Conservation (phyloP, 768 basidiomycete genomes). For the Lactarius sanguifluus region DNA sequence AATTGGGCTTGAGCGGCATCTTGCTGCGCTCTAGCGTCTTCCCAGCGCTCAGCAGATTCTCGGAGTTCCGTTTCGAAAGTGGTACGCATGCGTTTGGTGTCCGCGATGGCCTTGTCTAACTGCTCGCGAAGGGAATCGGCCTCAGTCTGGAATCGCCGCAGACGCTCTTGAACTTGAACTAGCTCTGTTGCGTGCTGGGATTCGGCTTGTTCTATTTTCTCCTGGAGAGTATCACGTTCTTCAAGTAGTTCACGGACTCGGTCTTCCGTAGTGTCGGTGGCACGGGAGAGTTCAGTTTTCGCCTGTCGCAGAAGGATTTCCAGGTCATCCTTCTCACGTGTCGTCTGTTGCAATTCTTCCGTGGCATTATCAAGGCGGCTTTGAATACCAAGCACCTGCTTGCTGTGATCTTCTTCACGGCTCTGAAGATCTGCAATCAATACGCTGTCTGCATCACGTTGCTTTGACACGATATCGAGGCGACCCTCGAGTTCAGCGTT, state of each 20-base stretch:
- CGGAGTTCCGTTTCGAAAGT: constrained; percentile 30
- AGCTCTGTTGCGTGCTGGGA: constrained; percentile 30
- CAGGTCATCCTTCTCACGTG: constrained; percentile 18
- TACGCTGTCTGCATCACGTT: constrained; percentile 14
- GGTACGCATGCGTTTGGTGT: constrained; percentile 12
- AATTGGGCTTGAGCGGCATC: constrained; percentile 34
- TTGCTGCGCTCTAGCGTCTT: constrained; percentile 7
- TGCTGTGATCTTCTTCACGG: constrained; percentile 5
- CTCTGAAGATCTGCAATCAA: constrained; percentile 11
- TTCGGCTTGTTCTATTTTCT: constrained; percentile 31
- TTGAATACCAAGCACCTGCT: constrained; percentile 16
- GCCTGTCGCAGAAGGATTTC: constrained; percentile 17
- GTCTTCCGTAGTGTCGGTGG: constrained; percentile 7
- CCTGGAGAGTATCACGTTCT: constrained; percentile 37
- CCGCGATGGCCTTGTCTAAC: constrained; percentile 22
- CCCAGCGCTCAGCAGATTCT: constrained; percentile 15
- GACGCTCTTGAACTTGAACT: constrained; percentile 22
- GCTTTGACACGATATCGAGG: constrained; percentile 11
- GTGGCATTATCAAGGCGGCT: constrained; percentile 10
- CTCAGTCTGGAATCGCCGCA: constrained; percentile 22
- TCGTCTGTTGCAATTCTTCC: constrained; percentile 17
- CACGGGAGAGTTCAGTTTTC: constrained; percentile 4
- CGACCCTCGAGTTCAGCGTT: constrained; percentile 26
- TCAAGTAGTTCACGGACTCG: constrained; percentile 22
- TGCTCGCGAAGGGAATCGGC: constrained; percentile 16